Conservation (phyloP, 805 yeast species). For the Monosporozyma unispora region DNA sequence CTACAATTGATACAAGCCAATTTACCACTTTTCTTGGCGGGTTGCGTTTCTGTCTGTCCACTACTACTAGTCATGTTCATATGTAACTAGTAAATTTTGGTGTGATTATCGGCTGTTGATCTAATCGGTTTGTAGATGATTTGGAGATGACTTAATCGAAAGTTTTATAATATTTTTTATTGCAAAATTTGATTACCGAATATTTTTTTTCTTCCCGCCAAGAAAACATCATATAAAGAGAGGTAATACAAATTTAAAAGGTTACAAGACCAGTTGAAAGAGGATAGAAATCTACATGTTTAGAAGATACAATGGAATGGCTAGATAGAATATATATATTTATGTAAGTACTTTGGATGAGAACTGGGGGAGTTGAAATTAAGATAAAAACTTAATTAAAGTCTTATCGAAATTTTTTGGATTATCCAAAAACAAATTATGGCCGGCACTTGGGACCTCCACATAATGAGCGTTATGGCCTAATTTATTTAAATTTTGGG, state of each 20-base stretch:
- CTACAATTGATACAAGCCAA: slow-evolving; percentile 20
- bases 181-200: too few relatives aligned
- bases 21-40: not conserved
- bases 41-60: not conserved
- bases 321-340: not conserved
- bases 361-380: too few relatives aligned
- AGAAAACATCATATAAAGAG: too few relatives aligned
- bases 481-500: slow-evolving; percentile 10
- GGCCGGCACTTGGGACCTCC: slow-evolving; percentile 48
- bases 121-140: too few relatives aligned
- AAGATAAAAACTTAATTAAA: slow-evolving; percentile 28
- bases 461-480: slow-evolving; percentile 7
- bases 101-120: too few relatives aligned
- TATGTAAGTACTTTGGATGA: not conserved
- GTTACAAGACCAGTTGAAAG: too few relatives aligned
- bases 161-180: not conserved
- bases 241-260: too few relatives aligned
- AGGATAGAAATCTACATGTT: too few relatives aligned
- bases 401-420: slow-evolving; percentile 42
- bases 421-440: slow-evolving; percentile 68
- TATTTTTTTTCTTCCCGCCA: not conserved
- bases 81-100: not conserved
- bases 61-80: not conserved
- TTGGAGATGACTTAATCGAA: not conserved
- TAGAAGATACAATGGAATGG: too few relatives aligned